Percentiles rank a stretch among this genome's conserved stretches.
Conservation (phyloP, 1,139 yeast species). For the Suhomyces coccinellae region DNA sequence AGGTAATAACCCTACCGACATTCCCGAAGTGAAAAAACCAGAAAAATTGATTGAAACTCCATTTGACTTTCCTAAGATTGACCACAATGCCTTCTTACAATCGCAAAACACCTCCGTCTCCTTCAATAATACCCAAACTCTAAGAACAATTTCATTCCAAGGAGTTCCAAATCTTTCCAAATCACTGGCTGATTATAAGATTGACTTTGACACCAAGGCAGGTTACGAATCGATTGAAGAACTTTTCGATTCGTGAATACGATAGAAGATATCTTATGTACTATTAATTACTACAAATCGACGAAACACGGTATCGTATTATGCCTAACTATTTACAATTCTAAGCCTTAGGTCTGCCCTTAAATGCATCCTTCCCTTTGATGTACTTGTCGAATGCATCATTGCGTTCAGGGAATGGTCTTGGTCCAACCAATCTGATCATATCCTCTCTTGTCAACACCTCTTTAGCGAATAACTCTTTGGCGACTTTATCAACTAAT, state of each 20-base stretch:
- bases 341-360: slow-evolving; percentile 11
- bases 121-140: not conserved
- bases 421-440: slow-evolving; percentile 80
- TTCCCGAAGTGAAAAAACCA: not conserved
- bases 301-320: slow-evolving; percentile 23
- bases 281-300: slow-evolving; percentile 16
- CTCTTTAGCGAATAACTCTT: slow-evolving; percentile 78
- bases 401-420: slow-evolving; percentile 87
- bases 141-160: slow-evolving; percentile 1
- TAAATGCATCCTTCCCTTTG: slow-evolving; percentile 44
- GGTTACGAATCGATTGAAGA: slow-evolving; percentile 27
- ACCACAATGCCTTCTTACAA: not conserved
- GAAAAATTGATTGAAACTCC: slow-evolving; percentile 1
- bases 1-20: not conserved
- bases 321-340: slow-evolving; percentile 6
- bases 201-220: slow-evolving; percentile 8
- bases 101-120: not conserved
- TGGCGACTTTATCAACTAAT: slow-evolving; percentile 83
- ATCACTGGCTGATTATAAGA: slow-evolving; percentile 8
- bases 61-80: slow-evolving; percentile 5
- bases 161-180: slow-evolving; percentile 6
- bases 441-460: slow-evolving; percentile 89
- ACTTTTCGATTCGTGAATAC: slow-evolving; percentile 15
- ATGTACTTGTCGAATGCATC: slow-evolving; percentile 91
- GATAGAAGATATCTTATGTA: not conserved